Evolutionary conservation across 2,329 filamentous ascomycete species (phyloP), one percentile per base, ranked within the genome.

Genomic region (Penicillium sp.): DNA sequence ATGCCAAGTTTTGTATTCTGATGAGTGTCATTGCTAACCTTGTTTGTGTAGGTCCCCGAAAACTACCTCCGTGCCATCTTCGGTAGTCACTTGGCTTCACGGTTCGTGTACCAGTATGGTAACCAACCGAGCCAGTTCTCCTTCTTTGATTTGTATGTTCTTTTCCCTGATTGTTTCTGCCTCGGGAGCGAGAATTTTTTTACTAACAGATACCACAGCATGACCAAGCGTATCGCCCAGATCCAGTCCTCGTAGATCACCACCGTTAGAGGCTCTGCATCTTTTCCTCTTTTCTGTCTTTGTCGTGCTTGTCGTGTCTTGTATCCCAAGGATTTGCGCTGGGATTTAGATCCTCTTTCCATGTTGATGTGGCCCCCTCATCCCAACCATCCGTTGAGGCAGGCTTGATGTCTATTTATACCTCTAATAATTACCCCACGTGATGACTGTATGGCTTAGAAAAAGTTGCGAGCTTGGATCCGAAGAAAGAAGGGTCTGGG

Each of bases 51-150:
- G 86, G 87, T 99, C 25, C 95, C 95, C 0, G 92, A 97, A 64
- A 89, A 88, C 69, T 99, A 99, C 75, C 86, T 99, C 65, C 87
- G 93, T 67, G 90, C 93, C 67, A 98, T 99, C 76, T 99, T 99
- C 74, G 95, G 95, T 69, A 96, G 91, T 75, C 97, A 94, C 80
- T 84, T 99, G 68, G 94, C 95, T 52, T 96, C 91, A 73, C 90
- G 95, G 46, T 99, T 99, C 76, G 92, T 99, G 43, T 99, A 99
- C 78, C 88, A 96, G 76, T 95, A 94, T 76, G 95, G 95, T 72
- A 93, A 93, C 75, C 89, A 87, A 68, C 93, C 95, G 5, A 95
- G 90, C 81, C 94, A 97, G 73, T 98, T 99, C 81, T 93, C 94
- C 42, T 99, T 99, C 84, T 99, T 96, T 79, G 92, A 96, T 76